Base-by-base conservation (phyloP, 2,329 filamentous ascomycete species). In the Pseudopithomyces maydicus region DNA sequence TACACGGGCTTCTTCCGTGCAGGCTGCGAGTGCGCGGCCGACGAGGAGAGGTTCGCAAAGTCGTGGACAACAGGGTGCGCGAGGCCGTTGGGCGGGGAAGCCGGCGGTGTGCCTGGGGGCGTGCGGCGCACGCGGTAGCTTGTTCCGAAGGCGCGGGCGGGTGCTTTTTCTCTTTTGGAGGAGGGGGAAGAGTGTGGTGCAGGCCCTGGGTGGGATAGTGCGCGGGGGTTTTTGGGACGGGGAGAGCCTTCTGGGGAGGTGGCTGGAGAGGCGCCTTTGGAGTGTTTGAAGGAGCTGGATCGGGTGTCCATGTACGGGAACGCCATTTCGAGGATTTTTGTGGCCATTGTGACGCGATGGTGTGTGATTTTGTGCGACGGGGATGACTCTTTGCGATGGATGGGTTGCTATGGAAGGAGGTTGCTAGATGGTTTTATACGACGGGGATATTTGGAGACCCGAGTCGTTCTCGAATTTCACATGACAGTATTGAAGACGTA, bases 21-120 rank as follows among this genome's bases (percentile, higher is more conserved):
- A 29, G 47, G 47, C 47, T 39, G 47, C 46, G 46, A 49, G 46
- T 49, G 46, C 47, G 35, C 47, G 14, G 47, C 35, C 3, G 46
- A 49, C 3, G 46, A 39, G 2, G 44, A 22, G 12, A 49, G 26
- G 6, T 49, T 39, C 17, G 47, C 47, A 15, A 41, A 41, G 22
- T 50, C 47, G 47, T n/a, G 47, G 15, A 50, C 47, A n/a, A 12
- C 19, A 15, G 47, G 19, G 6, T 41, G 33, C 19, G 47, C 47
- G 20, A 32, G 44, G n/a, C 35, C 47, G 3, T 19, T 20, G 2
- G 47, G 22, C 15, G n/a, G 35, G 12, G 47, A 19, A 15, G 47
- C 8, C 22, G 47, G 11, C 15, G 29, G 20, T 15, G 33, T 17
- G 4, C 17, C 17, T 17, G 47, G 47, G 6, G 47, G 47, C 3